Percentiles rank a stretch among this genome's conserved stretches.
These are phyloP conservation scores for Populus euphratica DNA, from an alignment of 345 rosid species.

Conservation along the genomic window DNA sequence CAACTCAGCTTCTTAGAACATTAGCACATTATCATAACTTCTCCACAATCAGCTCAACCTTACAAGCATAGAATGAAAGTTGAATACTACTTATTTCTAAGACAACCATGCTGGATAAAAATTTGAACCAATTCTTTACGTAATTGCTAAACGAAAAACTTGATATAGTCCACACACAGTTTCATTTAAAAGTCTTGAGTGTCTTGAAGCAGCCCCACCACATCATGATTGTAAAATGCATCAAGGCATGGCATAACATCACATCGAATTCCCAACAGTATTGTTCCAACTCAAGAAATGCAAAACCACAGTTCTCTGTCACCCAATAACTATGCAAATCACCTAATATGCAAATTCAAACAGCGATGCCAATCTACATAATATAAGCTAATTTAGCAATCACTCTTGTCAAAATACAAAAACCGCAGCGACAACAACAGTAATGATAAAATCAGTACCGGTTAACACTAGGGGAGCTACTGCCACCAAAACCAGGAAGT, in stretches of 20 bases:
- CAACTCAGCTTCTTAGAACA: neutral
- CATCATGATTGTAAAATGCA: neutral
- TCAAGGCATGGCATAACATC: neutral
- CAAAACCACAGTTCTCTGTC: neutral
- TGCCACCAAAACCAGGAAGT: constrained; percentile 66
- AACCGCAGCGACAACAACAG: neutral
- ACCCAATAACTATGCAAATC: neutral
- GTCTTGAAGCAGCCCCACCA: neutral
- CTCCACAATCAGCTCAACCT: neutral
- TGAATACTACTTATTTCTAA: neutral
- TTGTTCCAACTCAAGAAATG: neutral
- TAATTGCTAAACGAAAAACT: neutral
- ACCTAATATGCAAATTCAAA: neutral
- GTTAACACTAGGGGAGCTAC: constrained; percentile 42
- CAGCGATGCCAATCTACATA: neutral
- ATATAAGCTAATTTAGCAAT: neutral
- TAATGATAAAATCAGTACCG: constrained; percentile 10
- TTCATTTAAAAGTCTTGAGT: neutral
- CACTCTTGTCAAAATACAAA: neutral
- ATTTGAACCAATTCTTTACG: neutral
- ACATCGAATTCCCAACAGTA: neutral
- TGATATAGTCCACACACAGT: neutral
- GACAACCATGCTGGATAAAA: neutral
- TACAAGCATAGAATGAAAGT: neutral
- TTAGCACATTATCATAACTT: neutral